phyloP scores from a whole-genome alignment of 2,329 filamentous ascomycete species.

The Epichloe amarillans region DNA sequence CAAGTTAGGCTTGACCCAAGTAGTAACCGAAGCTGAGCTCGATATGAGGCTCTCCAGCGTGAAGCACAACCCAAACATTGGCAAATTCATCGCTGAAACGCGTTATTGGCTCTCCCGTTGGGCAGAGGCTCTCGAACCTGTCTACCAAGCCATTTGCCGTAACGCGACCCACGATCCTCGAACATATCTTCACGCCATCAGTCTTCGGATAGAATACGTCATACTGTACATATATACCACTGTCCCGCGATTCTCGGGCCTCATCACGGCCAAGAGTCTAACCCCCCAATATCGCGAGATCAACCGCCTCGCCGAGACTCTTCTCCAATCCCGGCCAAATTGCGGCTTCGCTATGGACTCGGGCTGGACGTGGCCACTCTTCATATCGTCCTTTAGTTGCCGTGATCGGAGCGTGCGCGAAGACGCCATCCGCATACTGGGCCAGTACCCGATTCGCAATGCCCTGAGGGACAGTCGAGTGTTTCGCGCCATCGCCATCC shows the following conservation, averaged over 20 bases:
- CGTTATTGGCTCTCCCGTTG: constrained; percentile 27
- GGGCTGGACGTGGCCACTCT: constrained; percentile 31
- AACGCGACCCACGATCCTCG: constrained; percentile 12
- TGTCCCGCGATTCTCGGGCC: constrained; percentile 24
- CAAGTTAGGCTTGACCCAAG: constrained; percentile 17
- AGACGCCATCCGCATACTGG: constrained; percentile 27
- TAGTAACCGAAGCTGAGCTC: constrained; percentile 14
- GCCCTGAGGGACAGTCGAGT: constrained; percentile 29
- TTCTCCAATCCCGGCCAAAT: constrained; percentile 22
- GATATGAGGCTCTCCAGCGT: constrained; percentile 19
- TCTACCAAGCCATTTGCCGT: constrained; percentile 17
- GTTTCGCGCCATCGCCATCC: constrained; percentile 25
- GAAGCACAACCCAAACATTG: constrained; percentile 16
- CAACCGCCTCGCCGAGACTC: constrained; percentile 22
- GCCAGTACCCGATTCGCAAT: constrained; percentile 28
- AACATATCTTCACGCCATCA: constrained; percentile 24
- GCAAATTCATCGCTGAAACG: constrained; percentile 22
- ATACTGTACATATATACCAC: constrained; percentile 26
- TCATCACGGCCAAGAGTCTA: constrained; percentile 22
- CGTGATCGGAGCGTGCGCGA: constrained; percentile 24
- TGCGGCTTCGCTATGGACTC: constrained; percentile 33
- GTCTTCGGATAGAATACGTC: constrained; percentile 29
- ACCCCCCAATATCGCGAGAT: constrained; percentile 32
- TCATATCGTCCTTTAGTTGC: constrained; percentile 27
- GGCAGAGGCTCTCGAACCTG: constrained; percentile 23